Percentiles rank a stretch among this genome's conserved stretches.
These are phyloP conservation scores for Aspergillus sp. DNA, from an alignment of 2,329 filamentous ascomycete species.

Conservation along the genomic window DNA sequence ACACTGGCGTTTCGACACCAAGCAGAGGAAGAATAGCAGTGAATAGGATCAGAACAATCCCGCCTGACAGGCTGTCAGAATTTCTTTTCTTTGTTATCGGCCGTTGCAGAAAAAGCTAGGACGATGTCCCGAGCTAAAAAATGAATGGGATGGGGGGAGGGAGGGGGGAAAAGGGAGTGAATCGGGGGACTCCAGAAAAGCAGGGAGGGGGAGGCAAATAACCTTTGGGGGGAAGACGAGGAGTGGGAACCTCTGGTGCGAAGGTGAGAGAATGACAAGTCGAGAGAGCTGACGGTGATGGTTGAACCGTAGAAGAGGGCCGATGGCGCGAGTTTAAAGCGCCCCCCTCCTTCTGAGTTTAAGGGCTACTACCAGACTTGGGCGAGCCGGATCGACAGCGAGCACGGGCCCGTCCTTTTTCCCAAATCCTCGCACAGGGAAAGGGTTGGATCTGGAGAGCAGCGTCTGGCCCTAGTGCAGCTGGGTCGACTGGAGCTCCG, in stretches of 20 bases:
- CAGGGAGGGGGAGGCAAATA: constrained; percentile 22
- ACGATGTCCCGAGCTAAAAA: constrained; percentile 14
- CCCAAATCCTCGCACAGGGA: constrained; percentile 9
- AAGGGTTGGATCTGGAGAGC: constrained; percentile 22
- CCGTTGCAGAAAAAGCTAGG: neutral
- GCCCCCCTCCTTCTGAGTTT: constrained; percentile 21
- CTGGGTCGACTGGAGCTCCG: constrained; percentile 26
- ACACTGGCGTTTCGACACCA: constrained; percentile 8
- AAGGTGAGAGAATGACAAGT: constrained; percentile 23
- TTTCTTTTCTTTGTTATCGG: neutral
- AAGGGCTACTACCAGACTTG: constrained; percentile 32
- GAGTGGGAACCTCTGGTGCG: constrained; percentile 12
- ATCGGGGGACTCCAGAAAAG: constrained; percentile 10
- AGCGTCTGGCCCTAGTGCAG: constrained; percentile 18
- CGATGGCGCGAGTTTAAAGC: constrained; percentile 24
- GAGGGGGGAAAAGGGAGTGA: constrained; percentile 2
- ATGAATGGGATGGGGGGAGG: constrained; percentile 5
- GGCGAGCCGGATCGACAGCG: constrained; percentile 27
- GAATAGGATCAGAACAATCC: neutral
- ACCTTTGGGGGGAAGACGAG: constrained; percentile 14
- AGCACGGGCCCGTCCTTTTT: constrained; percentile 26
- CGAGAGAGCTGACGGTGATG: constrained; percentile 20
- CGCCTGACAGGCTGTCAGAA: neutral
- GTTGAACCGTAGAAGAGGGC: constrained; percentile 24
- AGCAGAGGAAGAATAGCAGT: neutral